These are phyloP conservation scores for Jacaranda mimosifolia DNA, from an alignment of 257 asterid species.

Conservation along the genomic window DNA sequence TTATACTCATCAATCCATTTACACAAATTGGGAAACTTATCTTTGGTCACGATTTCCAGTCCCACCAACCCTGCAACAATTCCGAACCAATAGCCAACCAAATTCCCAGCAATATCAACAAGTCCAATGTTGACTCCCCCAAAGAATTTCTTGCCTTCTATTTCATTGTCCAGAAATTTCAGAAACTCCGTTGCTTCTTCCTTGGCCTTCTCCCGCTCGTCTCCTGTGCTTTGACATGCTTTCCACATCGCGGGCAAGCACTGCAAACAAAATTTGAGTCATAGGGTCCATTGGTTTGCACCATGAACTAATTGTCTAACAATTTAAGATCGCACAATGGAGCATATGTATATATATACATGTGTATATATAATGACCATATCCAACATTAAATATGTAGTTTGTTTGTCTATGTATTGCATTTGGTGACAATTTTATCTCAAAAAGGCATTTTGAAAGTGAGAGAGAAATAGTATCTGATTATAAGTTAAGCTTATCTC, in stretches of 20 bases:
- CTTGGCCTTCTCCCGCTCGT: constrained; percentile 47
- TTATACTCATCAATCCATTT: neutral
- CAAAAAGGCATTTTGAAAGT: too few species aligned
- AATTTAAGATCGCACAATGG: too few species aligned
- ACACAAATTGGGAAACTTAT: neutral
- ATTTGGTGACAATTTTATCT: too few species aligned
- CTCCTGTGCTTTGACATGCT: constrained; percentile 40
- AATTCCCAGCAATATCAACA: constrained; percentile 41
- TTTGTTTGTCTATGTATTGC: too few species aligned
- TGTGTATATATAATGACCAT: too few species aligned
- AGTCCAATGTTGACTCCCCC: constrained; percentile 52
- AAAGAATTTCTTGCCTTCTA: constrained; percentile 47
- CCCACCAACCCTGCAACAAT: constrained; percentile 29
- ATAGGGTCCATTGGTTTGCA: too few species aligned
- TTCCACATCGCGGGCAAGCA: constrained; percentile 33
- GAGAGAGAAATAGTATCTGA: too few species aligned
- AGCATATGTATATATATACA: too few species aligned
- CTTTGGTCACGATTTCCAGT: neutral
- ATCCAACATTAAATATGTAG: too few species aligned
- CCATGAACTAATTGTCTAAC: too few species aligned
- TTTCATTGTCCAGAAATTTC: constrained; percentile 35
- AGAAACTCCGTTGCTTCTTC: constrained; percentile 42
- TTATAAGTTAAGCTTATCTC: too few species aligned
- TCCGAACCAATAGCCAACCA: constrained; percentile 40
- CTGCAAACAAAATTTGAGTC: neutral